Percentiles rank a stretch among this genome's conserved stretches.
These are phyloP conservation scores for Pseudogymnoascus sp. DNA, from an alignment of 2,329 filamentous ascomycete genomes.

Conservation along the genomic window DNA sequence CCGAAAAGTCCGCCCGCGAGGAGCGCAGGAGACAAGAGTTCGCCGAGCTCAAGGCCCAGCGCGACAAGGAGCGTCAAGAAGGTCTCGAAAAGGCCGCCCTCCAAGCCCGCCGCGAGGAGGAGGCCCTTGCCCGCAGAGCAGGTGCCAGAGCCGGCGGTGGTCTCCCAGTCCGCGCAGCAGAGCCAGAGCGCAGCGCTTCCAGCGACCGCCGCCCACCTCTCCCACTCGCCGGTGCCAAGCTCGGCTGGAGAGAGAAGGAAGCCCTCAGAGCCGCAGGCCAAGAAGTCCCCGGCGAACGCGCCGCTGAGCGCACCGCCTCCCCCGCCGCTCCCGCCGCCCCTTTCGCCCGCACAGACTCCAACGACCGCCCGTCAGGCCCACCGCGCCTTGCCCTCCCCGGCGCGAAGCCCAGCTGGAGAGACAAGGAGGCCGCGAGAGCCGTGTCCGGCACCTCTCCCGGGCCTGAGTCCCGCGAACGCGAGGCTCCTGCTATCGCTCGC, in stretches of 20 bases:
- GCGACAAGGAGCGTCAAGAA: constrained; percentile 61
- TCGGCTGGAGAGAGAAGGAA: constrained; percentile 67
- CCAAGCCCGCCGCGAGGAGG: constrained; percentile 78
- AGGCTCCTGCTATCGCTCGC: constrained; percentile 22
- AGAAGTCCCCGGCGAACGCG: constrained; percentile 29
- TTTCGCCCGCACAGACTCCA: constrained; percentile 35
- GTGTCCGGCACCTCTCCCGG: constrained; percentile 24
- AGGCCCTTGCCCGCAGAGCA: constrained; percentile 68
- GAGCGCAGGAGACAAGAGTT: constrained; percentile 70
- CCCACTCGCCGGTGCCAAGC: constrained; percentile 50
- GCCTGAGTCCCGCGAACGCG: constrained; percentile 16
- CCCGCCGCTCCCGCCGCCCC: constrained; percentile 21
- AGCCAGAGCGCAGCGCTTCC: constrained; percentile 37
- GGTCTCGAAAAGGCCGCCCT: constrained; percentile 52
- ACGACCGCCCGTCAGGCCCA: constrained; percentile 38
- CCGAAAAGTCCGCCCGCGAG: constrained; percentile 70
- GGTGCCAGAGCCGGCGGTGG: constrained; percentile 50
- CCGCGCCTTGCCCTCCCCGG: constrained; percentile 47
- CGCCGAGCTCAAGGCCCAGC: constrained; percentile 56
- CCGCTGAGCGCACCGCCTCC: constrained; percentile 29
- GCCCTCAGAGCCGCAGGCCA: constrained; percentile 36
- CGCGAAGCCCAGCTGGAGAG: constrained; percentile 47
- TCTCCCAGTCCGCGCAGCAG: constrained; percentile 30
- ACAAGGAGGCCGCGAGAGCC: constrained; percentile 45
- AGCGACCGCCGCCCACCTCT: constrained; percentile 51